Conservation (phyloP, 2,329 filamentous ascomycete genomes). For the Fusarium acutatum region DNA sequence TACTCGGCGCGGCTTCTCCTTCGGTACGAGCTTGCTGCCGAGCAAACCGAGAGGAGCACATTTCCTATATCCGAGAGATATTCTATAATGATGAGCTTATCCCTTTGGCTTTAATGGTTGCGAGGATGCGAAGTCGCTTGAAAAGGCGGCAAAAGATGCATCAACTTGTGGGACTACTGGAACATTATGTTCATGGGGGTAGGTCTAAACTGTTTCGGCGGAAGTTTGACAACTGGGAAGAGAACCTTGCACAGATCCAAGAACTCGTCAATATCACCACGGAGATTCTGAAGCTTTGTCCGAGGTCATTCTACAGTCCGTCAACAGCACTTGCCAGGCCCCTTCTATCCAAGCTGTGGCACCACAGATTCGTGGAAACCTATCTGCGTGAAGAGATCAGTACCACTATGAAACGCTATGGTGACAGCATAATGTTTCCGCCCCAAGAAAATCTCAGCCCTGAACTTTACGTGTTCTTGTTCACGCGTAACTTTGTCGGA, state of each 20-base stretch:
- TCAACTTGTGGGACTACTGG: not conserved
- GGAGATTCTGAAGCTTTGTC: not conserved
- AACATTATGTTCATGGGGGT: not conserved
- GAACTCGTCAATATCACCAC: not conserved
- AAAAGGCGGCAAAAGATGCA: fast-evolving
- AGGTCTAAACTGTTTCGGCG: not conserved
- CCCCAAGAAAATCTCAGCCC: fast-evolving
- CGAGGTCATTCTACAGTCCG: no score
- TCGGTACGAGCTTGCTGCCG: not conserved
- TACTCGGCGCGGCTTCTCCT: not conserved
- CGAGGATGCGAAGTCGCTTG: not conserved
- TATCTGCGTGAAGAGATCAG: not conserved
- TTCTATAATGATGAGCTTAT: not conserved
- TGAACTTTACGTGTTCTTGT: not conserved
- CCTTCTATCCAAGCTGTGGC: not conserved
- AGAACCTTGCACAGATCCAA: not conserved
- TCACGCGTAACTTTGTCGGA: not conserved
- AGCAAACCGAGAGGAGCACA: not conserved
- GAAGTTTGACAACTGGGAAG: not conserved
- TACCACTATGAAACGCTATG: fast-evolving
- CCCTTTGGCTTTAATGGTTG: not conserved
- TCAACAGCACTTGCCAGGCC: not conserved
- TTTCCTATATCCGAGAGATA: not conserved
- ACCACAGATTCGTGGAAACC: not conserved
- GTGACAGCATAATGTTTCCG: fast-evolving